Evolutionary conservation across 202 grass and related monocot genomes (phyloP).

Genomic region (Elaeis oleifera): DNA sequence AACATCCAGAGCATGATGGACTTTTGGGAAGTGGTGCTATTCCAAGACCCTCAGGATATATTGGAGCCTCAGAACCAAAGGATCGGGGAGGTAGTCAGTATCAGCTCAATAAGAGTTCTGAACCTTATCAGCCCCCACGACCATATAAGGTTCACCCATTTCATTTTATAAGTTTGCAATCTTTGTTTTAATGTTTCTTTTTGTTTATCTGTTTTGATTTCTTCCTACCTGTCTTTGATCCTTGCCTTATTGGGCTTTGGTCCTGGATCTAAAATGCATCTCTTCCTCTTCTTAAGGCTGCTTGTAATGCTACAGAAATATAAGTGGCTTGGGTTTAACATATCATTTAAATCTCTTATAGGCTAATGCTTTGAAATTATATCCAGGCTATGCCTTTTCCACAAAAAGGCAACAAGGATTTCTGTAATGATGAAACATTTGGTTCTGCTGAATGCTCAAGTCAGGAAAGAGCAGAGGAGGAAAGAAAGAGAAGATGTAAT

Average conservation of each 20-base stretch:
- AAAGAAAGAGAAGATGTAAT: constrained; percentile 51
- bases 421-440: constrained; percentile 65
- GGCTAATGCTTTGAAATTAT: not conserved
- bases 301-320: too few species aligned
- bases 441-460: constrained; percentile 28
- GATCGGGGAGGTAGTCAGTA: constrained; percentile 33
- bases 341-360: too few species aligned
- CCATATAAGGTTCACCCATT: constrained; percentile 49
- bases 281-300: too few species aligned
- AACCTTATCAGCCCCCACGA: constrained; percentile 95
- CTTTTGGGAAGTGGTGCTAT: constrained; percentile 79
- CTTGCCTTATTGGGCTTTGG: too few species aligned
- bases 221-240: too few species aligned
- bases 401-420: constrained; percentile 59
- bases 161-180: constrained; percentile 4
- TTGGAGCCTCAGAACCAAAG: constrained; percentile 35
- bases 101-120: constrained; percentile 59
- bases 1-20: constrained; percentile 84
- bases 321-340: too few species aligned
- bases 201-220: too few species aligned
- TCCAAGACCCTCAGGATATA: constrained; percentile 59
- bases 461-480: constrained; percentile 36
- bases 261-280: too few species aligned
- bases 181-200: not conserved
- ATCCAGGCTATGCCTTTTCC: constrained; percentile 46